Percentiles rank a stretch among this genome's conserved stretches.
Conservation (phyloP, 2,329 filamentous ascomycete species). For the Fusarium siculi region DNA sequence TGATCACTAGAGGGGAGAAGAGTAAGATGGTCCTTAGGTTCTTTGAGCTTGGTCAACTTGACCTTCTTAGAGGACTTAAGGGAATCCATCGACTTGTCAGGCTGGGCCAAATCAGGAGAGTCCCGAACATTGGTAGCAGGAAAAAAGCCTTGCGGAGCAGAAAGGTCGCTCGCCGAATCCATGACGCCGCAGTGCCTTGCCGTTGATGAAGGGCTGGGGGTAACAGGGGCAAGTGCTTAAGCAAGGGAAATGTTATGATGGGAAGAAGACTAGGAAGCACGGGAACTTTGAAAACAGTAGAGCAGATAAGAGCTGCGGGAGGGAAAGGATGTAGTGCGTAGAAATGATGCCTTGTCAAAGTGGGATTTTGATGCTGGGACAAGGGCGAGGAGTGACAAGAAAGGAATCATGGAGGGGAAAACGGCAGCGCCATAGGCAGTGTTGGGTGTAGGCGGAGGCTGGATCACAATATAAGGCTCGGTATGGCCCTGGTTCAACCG, state of each 20-base stretch:
- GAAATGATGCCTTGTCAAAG: constrained; percentile 4
- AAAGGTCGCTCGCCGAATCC: not conserved
- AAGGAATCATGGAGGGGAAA: not conserved
- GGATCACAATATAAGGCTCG: constrained; percentile 9
- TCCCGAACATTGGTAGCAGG: constrained; percentile 15
- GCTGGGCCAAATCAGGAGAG: not conserved
- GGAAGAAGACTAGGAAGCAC: not conserved
- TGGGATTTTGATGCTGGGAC: constrained; percentile 7
- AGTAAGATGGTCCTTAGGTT: constrained; percentile 23
- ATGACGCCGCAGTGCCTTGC: constrained; percentile 7
- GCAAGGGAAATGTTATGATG: constrained; percentile 1
- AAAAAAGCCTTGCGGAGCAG: constrained; percentile 13
- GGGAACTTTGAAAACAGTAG: not conserved
- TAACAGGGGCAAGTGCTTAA: not conserved
- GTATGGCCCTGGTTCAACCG: not conserved
- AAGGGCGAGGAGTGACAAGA: constrained; percentile 16
- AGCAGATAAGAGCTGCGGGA: constrained; percentile 12
- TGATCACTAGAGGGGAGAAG: constrained; percentile 10
- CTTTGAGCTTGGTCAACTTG: constrained; percentile 16
- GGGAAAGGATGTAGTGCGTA: constrained; percentile 3
- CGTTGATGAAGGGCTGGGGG: not conserved
- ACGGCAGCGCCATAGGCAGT: constrained; percentile 8
- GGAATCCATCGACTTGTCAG: not conserved
- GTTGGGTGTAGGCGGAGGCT: not conserved
- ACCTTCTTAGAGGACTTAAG: constrained; percentile 1